These are phyloP conservation scores for Leccinum subgranulosum DNA, from an alignment of 768 basidiomycete genomes.

Conservation along the genomic window DNA sequence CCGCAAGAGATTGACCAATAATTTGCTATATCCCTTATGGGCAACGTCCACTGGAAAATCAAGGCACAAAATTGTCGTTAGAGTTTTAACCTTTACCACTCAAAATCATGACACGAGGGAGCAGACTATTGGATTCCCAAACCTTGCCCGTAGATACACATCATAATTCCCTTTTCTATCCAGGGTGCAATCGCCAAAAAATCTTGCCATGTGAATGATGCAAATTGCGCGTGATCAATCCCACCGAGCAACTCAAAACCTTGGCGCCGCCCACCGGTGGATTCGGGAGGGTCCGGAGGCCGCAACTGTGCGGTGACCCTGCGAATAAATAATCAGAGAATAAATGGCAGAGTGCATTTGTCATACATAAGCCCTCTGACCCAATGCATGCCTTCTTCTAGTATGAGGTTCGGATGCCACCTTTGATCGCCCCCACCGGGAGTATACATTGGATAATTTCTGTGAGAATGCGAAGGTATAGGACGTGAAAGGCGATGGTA, in stretches of 20 bases:
- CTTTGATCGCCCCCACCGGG: constrained; percentile 65
- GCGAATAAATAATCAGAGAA: constrained; percentile 4
- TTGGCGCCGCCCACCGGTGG: constrained; percentile 37
- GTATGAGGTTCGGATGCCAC: constrained; percentile 52
- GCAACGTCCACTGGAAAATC: constrained; percentile 1
- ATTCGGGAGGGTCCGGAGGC: constrained; percentile 40
- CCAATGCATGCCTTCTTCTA: constrained; percentile 67
- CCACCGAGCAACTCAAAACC: constrained; percentile 49
- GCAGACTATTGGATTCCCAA: constrained; percentile 46
- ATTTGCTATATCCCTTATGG: not conserved
- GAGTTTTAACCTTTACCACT: not conserved
- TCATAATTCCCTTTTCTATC: constrained; percentile 65
- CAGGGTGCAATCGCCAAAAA: constrained; percentile 73
- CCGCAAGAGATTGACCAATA: not conserved
- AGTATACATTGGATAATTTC: constrained; percentile 71
- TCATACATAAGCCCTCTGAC: constrained; percentile 68
- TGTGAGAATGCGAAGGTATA: constrained; percentile 50
- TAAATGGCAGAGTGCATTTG: not conserved
- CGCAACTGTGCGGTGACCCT: constrained; percentile 66
- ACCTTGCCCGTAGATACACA: constrained; percentile 67
- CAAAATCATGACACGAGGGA: not conserved
- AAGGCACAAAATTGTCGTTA: constrained; percentile 2
- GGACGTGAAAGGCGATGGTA: constrained; percentile 53
- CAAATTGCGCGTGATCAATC: constrained; percentile 55
- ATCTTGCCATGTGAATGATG: constrained; percentile 69